Conservation (phyloP, 2,329 filamentous ascomycete species). For the Cercospora zeae-maydis region DNA sequence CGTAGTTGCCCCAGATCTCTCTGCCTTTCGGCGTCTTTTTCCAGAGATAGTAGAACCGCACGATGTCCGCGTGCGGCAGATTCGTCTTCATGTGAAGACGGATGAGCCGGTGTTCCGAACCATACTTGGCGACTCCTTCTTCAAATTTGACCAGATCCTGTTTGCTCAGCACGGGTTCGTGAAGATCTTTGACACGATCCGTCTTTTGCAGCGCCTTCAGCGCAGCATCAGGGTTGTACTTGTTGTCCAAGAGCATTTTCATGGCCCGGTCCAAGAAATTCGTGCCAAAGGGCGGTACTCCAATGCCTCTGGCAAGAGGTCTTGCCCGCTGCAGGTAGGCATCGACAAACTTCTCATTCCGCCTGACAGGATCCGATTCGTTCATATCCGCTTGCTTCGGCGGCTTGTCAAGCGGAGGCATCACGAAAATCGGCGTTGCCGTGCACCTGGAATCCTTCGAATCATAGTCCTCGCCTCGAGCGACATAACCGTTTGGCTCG, state of each 20-base stretch:
- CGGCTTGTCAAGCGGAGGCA: conserved; percentile 41
- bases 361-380: conserved; percentile 10
- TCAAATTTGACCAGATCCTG: conserved; percentile 87
- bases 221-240: conserved; percentile 68
- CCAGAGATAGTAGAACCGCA: conserved; percentile 96
- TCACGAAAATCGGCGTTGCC: conserved; percentile 72
- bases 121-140: conserved; percentile 82
- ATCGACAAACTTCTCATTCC: conserved; percentile 60
- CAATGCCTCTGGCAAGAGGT: conserved; percentile 61
- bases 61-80: conserved; percentile 72
- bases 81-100: conserved; percentile 76
- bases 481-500: conserved; percentile 79
- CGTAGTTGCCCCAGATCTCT: conserved; percentile 85
- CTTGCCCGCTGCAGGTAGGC: conserved; percentile 72
- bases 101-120: conserved; percentile 81
- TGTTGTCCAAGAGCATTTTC: conserved; percentile 65
- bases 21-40: conserved; percentile 86
- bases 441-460: conserved; percentile 72
- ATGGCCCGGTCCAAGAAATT: conserved; percentile 85
- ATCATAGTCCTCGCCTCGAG: conserved; percentile 74
- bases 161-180: conserved; percentile 75
- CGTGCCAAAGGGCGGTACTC: conserved; percentile 71
- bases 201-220: conserved; percentile 65
- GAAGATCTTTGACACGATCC: conserved; percentile 67
- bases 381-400: conserved; percentile 21